These are phyloP conservation scores for Talaromyces islandicus DNA, from an alignment of 2,329 filamentous ascomycete species.

Conservation along the genomic window DNA sequence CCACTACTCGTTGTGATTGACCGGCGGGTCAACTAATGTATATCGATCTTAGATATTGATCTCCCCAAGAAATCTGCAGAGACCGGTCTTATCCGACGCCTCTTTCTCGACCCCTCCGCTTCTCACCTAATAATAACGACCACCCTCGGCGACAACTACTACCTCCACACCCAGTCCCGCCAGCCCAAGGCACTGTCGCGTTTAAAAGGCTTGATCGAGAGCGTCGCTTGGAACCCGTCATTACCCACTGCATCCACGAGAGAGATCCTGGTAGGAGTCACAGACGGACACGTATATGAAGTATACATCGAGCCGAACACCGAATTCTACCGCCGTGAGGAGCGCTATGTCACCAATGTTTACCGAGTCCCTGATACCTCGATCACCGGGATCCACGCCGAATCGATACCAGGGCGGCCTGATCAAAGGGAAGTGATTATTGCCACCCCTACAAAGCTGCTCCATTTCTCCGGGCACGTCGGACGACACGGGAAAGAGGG, in stretches of 20 bases:
- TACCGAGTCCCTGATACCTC: constrained; percentile 78
- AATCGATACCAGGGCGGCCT: constrained; percentile 60
- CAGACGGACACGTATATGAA: constrained; percentile 95
- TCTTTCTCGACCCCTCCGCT: constrained; percentile 96
- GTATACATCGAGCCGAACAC: constrained; percentile 89
- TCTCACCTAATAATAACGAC: constrained; percentile 92
- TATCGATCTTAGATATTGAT: constrained; percentile 70
- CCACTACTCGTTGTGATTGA: not conserved
- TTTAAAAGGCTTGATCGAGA: constrained; percentile 84
- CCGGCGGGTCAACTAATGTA: not conserved
- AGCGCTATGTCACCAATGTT: constrained; percentile 80
- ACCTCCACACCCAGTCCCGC: constrained; percentile 90
- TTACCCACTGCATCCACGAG: constrained; percentile 87
- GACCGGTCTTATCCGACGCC: constrained; percentile 83
- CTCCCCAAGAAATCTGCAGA: constrained; percentile 89
- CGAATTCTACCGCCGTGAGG: constrained; percentile 92
- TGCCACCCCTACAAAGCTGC: constrained; percentile 68
- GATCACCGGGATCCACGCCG: constrained; percentile 80
- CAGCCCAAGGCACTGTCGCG: constrained; percentile 76
- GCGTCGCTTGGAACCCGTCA: constrained; percentile 90
- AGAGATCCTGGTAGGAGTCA: constrained; percentile 84
- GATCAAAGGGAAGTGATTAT: constrained; percentile 75
- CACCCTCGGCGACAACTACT: constrained; percentile 90
- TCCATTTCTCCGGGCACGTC: constrained; percentile 75
- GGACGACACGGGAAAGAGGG: constrained; percentile 69